Percentiles rank a stretch among this genome's conserved stretches.
Evolutionary conservation across 805 yeast genomes (phyloP).

Genomic region (Starmerella riodocensis): DNA sequence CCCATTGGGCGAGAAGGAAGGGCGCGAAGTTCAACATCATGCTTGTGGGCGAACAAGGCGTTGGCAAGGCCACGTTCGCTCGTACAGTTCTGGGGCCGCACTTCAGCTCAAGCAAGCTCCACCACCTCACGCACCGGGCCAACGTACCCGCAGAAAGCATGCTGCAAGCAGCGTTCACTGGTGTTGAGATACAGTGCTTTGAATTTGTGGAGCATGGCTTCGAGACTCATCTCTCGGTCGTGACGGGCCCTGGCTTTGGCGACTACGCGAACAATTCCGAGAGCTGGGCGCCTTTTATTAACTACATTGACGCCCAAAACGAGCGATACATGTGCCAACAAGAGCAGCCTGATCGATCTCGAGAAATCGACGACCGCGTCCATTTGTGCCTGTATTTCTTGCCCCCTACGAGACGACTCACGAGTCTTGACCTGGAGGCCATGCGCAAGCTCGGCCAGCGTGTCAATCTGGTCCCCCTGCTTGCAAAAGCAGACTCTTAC

Average conservation of each 20-base stretch:
- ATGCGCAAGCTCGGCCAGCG: constrained; percentile 73
- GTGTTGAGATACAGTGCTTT: constrained; percentile 68
- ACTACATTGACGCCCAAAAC: constrained; percentile 85
- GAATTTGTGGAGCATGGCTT: constrained; percentile 74
- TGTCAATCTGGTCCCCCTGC: constrained; percentile 78
- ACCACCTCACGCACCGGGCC: too few species aligned
- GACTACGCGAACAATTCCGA: constrained; percentile 75
- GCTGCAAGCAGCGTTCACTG: constrained; percentile 31
- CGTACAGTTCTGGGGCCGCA: constrained; percentile 71
- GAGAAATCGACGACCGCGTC: constrained; percentile 56
- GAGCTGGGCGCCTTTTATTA: constrained; percentile 76
- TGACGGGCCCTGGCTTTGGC: constrained; percentile 92
- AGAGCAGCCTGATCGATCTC: constrained; percentile 66
- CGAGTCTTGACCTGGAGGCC: constrained; percentile 75
- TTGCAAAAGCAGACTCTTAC: constrained; percentile 78
- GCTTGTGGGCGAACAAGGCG: constrained; percentile 76
- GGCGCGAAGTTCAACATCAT: constrained; percentile 51
- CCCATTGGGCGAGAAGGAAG: constrained; percentile 31
- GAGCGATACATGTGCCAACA: constrained; percentile 82
- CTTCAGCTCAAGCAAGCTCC: too few species aligned
- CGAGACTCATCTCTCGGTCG: constrained; percentile 58
- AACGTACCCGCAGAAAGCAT: not conserved
- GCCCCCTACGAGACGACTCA: constrained; percentile 82
- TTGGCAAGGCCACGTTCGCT: constrained; percentile 85
- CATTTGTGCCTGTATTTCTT: constrained; percentile 84